phyloP scores from a whole-genome alignment of 495 filamentous ascomycete genomes.

The Neurospora cerealis region DNA sequence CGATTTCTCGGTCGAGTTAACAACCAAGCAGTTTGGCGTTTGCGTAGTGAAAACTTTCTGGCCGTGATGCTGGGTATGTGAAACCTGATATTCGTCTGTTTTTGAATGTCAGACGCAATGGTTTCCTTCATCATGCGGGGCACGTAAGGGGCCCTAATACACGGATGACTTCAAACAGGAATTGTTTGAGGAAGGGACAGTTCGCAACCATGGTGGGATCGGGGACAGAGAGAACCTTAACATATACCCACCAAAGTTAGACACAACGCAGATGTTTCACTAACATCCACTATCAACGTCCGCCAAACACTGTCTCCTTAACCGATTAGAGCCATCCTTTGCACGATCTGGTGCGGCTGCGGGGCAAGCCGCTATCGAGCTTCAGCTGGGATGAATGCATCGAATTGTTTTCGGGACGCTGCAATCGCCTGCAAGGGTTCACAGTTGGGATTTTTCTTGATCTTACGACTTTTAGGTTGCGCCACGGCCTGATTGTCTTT shows the following conservation, averaged over 20 bases:
- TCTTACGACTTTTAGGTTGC: neutral
- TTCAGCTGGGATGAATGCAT: neutral
- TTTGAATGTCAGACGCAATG: neutral
- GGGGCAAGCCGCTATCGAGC: neutral
- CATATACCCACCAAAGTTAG: neutral
- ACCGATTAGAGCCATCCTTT: neutral
- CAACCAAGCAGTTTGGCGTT: neutral
- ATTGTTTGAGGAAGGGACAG: neutral
- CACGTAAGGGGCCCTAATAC: neutral
- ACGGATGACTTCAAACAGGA: neutral
- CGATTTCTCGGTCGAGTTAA: neutral
- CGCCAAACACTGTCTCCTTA: neutral
- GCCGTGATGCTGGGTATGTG: neutral
- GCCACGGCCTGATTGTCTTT: neutral
- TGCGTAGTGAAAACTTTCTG: neutral
- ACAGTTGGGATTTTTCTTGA: neutral
- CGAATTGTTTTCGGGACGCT: neutral
- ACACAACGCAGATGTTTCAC: neutral
- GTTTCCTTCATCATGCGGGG: neutral
- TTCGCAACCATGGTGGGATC: neutral
- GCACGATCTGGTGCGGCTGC: neutral
- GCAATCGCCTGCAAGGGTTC: neutral
- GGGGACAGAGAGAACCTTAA: neutral
- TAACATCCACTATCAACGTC: neutral
- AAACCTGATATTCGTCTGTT: neutral